Conservation (phyloP, 371 early-diverging fungal species). For the Mortierella sp. region DNA sequence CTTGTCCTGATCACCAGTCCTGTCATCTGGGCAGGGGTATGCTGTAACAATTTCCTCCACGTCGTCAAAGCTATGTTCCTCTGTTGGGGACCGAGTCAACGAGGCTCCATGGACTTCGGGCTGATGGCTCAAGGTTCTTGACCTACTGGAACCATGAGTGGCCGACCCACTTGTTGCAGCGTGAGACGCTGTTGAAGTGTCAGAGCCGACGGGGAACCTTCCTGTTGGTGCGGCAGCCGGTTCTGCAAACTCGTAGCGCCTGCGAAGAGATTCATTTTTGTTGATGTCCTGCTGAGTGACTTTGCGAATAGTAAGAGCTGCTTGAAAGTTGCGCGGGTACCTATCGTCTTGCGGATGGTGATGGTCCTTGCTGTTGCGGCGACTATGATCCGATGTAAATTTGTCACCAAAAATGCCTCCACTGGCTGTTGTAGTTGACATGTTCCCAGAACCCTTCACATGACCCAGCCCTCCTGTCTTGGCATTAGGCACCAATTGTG, state of each 20-base stretch:
- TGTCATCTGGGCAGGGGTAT: not conserved
- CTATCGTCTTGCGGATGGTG: not conserved
- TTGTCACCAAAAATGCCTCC: not conserved
- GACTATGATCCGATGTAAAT: not conserved
- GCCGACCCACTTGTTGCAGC: not conserved
- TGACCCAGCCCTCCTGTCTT: conserved; percentile 30
- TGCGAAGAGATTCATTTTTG: conserved; percentile 6
- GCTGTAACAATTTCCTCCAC: not conserved
- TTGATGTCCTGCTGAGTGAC: conserved; percentile 33
- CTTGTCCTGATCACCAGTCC: not conserved
- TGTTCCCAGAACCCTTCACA: conserved; percentile 12
- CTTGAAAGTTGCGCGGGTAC: conserved; percentile 39
- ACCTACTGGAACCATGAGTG: not conserved
- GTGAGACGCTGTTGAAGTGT: not conserved
- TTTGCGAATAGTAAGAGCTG: conserved; percentile 43
- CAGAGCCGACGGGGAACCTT: not conserved
- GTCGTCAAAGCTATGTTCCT: not conserved
- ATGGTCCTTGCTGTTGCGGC: not conserved
- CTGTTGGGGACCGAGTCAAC: not conserved
- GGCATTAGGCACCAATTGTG: conserved; percentile 27
- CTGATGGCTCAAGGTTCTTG: not conserved
- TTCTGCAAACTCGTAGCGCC: conserved; percentile 18
- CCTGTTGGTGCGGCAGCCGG: conserved; percentile 17
- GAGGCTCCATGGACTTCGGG: not conserved
- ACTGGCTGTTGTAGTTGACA: not conserved